A percentile compares a stretch with the other conserved stretches of the same genome.
These are phyloP conservation scores for Xerocomellus amylosporus DNA, from an alignment of 768 basidiomycete genomes.

Conservation along the genomic window DNA sequence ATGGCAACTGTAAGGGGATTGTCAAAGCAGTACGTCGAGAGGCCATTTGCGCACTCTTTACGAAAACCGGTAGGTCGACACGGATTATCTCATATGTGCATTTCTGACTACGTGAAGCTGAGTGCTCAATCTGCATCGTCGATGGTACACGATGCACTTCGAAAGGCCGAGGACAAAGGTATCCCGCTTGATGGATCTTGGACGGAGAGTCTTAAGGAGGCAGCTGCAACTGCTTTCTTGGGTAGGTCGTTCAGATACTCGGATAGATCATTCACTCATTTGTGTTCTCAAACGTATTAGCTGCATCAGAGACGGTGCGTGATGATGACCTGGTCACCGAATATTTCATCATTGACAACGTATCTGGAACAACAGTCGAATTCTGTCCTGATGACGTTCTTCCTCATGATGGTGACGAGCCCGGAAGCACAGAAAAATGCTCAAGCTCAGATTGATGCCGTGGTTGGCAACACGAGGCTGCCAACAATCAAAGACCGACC, in stretches of 20 bases:
- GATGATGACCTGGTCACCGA: neutral
- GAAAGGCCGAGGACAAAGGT: neutral
- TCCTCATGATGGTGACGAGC: slow-evolving; percentile 8
- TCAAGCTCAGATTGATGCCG: slow-evolving; percentile 10
- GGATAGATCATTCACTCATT: neutral
- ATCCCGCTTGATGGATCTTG: neutral
- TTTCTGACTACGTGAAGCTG: neutral
- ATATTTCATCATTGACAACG: neutral
- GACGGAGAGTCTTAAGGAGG: neutral
- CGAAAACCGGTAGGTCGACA: neutral
- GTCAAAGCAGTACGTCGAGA: neutral
- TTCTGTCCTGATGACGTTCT: slow-evolving; percentile 4
- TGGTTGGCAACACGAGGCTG: slow-evolving; percentile 3
- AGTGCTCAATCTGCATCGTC: neutral
- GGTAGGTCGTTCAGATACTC: neutral
- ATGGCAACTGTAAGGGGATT: neutral
- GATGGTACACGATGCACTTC: slow-evolving; percentile 1
- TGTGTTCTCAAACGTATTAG: neutral
- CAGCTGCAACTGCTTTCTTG: slow-evolving; percentile 4
- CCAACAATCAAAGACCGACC: slow-evolving; percentile 9
- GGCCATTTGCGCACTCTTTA: neutral
- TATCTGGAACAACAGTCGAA: neutral
- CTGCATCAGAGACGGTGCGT: slow-evolving; percentile 9
- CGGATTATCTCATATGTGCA: too few relatives aligned
- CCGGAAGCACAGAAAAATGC: slow-evolving; percentile 11